These are phyloP conservation scores for Ganoderma boninense DNA, from an alignment of 1,284 basidiomycete genomes.

Conservation along the genomic window DNA sequence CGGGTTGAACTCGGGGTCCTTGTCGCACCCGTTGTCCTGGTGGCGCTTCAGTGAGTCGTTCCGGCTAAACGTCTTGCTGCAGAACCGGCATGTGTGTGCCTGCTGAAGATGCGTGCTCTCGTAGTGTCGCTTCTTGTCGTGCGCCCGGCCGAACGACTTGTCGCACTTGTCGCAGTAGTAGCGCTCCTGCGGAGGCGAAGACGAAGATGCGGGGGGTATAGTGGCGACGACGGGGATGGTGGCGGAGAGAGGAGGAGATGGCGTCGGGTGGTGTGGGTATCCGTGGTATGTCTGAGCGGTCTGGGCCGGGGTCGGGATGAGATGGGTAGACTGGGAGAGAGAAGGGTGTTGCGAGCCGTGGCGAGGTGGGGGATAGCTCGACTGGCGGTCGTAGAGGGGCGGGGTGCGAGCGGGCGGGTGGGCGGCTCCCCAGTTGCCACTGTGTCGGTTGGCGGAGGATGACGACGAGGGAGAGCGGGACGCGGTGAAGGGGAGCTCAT, in stretches of 20 bases:
- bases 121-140: slow-evolving; percentile 81
- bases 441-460: slow-evolving; percentile 14
- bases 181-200: slow-evolving; percentile 49
- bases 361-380: slow-evolving; percentile 22
- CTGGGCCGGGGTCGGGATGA: slow-evolving; percentile 38
- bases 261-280: slow-evolving; percentile 20
- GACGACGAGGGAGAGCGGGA: slow-evolving; percentile 19
- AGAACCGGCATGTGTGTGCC: slow-evolving; percentile 71
- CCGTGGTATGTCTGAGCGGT: slow-evolving; percentile 31
- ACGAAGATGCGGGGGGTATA: slow-evolving; percentile 34
- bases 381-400: slow-evolving; percentile 21
- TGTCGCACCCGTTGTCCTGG: slow-evolving; percentile 66
- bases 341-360: slow-evolving; percentile 28
- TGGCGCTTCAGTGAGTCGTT: slow-evolving; percentile 65
- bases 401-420: slow-evolving; percentile 21
- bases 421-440: slow-evolving; percentile 23
- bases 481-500: slow-evolving; percentile 32
- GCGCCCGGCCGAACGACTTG: slow-evolving; percentile 78
- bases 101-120: slow-evolving; percentile 77
- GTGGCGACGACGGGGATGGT: slow-evolving; percentile 26
- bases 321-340: slow-evolving; percentile 31
- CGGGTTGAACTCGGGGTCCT: slow-evolving; percentile 31
- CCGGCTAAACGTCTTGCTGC: slow-evolving; percentile 78
- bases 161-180: slow-evolving; percentile 75
- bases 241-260: slow-evolving; percentile 24